These are phyloP conservation scores for Geosmithia putterillii DNA, from an alignment of 2,329 filamentous ascomycete species.

Conservation along the genomic window DNA sequence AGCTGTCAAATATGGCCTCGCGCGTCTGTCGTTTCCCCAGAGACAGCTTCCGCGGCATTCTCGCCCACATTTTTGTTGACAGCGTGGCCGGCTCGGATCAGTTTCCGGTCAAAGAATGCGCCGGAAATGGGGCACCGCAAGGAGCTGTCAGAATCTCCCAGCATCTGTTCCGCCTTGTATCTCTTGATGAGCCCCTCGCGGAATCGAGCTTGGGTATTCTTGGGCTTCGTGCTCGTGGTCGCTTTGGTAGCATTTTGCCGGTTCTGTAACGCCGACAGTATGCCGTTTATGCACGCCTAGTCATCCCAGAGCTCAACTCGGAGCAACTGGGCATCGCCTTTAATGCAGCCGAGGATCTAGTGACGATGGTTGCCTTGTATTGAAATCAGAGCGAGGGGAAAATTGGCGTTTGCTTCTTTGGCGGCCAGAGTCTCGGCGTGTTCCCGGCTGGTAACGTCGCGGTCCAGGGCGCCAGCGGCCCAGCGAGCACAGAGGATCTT, in stretches of 20 bases:
- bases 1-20: not conserved
- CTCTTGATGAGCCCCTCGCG: not conserved
- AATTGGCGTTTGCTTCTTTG: no score
- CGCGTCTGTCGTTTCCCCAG: not conserved
- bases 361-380: not conserved
- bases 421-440: no score
- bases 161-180: not conserved
- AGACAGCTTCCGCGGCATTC: not conserved
- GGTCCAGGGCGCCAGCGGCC: no score
- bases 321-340: not conserved
- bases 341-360: not conserved
- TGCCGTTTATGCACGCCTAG: not conserved
- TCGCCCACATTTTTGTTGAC: not conserved
- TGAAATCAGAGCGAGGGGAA: no score
- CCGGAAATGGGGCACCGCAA: not conserved
- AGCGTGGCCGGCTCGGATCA: not conserved
- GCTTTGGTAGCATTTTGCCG: not conserved
- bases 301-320: not conserved
- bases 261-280: not conserved
- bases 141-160: no score
- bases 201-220: not conserved
- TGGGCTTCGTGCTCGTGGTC: not conserved
- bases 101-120: not conserved
- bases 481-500: no score
- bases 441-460: no score